Evolutionary conservation across 2,329 filamentous ascomycete species (phyloP).

Genomic region (Aspergillus luchuensis): DNA sequence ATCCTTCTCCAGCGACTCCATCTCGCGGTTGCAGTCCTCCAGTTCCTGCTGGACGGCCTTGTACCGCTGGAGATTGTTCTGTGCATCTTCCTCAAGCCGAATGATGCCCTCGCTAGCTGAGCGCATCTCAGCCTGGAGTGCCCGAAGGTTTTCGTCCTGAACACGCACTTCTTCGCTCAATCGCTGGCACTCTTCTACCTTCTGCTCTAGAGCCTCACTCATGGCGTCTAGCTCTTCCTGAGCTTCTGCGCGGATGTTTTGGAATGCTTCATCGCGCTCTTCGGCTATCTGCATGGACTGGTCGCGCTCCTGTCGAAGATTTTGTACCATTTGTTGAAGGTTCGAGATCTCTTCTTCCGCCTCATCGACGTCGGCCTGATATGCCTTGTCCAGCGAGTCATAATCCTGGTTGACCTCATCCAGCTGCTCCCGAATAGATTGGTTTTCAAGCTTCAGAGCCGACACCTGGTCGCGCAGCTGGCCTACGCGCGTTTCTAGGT

Average conservation of each 20-base stretch:
- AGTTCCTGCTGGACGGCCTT: conserved; percentile 81
- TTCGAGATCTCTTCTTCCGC: conserved; percentile 77
- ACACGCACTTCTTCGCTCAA: conserved; percentile 72
- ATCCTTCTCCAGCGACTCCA: conserved; percentile 81
- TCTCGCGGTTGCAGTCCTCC: conserved; percentile 79
- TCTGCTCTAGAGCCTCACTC: conserved; percentile 69
- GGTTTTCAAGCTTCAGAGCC: conserved; percentile 82
- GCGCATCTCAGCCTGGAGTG: conserved; percentile 92
- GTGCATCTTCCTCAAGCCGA: conserved; percentile 84
- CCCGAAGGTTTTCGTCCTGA: conserved; percentile 81
- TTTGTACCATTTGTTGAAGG: conserved; percentile 76
- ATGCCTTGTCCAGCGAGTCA: conserved; percentile 68
- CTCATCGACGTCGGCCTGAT: conserved; percentile 80
- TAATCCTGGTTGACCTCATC: conserved; percentile 79
- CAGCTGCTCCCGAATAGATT: conserved; percentile 81
- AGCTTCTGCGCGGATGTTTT: conserved; percentile 58
- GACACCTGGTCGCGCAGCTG: conserved; percentile 84
- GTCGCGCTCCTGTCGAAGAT: conserved; percentile 79
- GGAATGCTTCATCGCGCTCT: conserved; percentile 57
- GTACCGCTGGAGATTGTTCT: conserved; percentile 75
- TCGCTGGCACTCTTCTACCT: conserved; percentile 69
- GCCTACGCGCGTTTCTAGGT: conserved; percentile 80
- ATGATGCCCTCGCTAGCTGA: conserved; percentile 85
- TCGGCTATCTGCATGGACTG: conserved; percentile 76
- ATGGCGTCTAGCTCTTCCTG: conserved; percentile 61